Conservation (phyloP, 2,329 filamentous ascomycete genomes). For the Fusarium poae region DNA sequence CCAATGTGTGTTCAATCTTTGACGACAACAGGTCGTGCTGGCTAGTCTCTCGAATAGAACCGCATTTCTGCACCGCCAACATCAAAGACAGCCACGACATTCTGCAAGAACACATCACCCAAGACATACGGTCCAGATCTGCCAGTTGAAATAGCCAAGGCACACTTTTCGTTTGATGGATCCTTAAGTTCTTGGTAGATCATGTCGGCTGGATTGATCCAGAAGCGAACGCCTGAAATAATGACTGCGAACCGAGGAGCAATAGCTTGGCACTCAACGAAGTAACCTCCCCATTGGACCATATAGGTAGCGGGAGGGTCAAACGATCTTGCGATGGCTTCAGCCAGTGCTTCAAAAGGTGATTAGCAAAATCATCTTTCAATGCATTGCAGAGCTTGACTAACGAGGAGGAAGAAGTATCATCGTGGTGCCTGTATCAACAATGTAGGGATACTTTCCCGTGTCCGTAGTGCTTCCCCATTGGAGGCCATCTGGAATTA, state of each 20-base stretch:
- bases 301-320: constrained; percentile 62
- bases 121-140: constrained; percentile 62
- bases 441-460: constrained; percentile 62
- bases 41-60: constrained; percentile 53
- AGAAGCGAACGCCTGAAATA: constrained; percentile 60
- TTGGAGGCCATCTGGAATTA: constrained; percentile 63
- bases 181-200: constrained; percentile 61
- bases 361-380: not conserved
- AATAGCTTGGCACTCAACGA: constrained; percentile 62
- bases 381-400: constrained; percentile 28
- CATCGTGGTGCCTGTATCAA: constrained; percentile 66
- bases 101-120: constrained; percentile 65
- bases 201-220: constrained; percentile 63
- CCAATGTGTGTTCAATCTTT: not conserved
- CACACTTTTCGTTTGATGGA: constrained; percentile 62
- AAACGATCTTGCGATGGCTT: constrained; percentile 62
- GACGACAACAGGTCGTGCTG: not conserved
- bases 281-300: constrained; percentile 63
- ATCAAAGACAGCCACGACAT: constrained; percentile 64
- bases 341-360: constrained; percentile 56
- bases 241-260: constrained; percentile 61
- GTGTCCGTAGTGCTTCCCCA: constrained; percentile 59
- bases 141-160: constrained; percentile 61
- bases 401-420: constrained; percentile 64
- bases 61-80: constrained; percentile 61